phyloP scores from a whole-genome alignment of 2,329 filamentous ascomycete species.

The Aspergillus sp. region DNA sequence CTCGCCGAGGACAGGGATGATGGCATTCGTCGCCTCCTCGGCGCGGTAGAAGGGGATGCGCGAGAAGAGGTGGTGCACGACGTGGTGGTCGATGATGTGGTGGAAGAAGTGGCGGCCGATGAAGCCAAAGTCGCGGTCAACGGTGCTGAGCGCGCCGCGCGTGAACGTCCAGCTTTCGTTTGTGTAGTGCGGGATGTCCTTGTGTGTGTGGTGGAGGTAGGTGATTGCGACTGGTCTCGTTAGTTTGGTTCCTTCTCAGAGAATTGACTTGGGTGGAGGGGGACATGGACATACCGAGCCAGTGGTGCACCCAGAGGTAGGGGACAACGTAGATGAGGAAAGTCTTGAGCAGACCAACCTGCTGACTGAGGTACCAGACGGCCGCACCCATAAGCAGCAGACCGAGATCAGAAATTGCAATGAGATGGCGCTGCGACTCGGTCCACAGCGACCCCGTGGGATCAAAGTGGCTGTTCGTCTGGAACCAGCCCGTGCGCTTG shows the following conservation, averaged over 20 bases:
- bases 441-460: slow-evolving; percentile 66
- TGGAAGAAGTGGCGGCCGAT: slow-evolving; percentile 69
- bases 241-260: not conserved
- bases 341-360: slow-evolving; percentile 62
- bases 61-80: slow-evolving; percentile 67
- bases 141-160: slow-evolving; percentile 64
- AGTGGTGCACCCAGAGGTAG: slow-evolving; percentile 73
- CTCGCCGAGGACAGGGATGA: slow-evolving; percentile 60
- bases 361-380: slow-evolving; percentile 56
- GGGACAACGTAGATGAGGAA: slow-evolving; percentile 66
- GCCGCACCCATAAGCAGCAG: slow-evolving; percentile 56
- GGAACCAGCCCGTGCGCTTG: slow-evolving; percentile 20
- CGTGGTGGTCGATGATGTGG: slow-evolving; percentile 67
- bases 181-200: slow-evolving; percentile 61
- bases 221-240: slow-evolving; percentile 66
- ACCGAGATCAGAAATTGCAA: slow-evolving; percentile 65
- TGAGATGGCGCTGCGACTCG: slow-evolving; percentile 59
- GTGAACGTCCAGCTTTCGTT: slow-evolving; percentile 65
- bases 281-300: slow-evolving; percentile 58
- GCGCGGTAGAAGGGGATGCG: slow-evolving; percentile 66
- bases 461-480: slow-evolving; percentile 60
- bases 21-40: slow-evolving; percentile 62
- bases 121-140: slow-evolving; percentile 69
- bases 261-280: not conserved
- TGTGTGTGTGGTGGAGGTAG: slow-evolving; percentile 74